Evolutionary conservation across 371 early-diverging fungal genomes (phyloP).

Genomic region (Aphelidium insulamus): DNA sequence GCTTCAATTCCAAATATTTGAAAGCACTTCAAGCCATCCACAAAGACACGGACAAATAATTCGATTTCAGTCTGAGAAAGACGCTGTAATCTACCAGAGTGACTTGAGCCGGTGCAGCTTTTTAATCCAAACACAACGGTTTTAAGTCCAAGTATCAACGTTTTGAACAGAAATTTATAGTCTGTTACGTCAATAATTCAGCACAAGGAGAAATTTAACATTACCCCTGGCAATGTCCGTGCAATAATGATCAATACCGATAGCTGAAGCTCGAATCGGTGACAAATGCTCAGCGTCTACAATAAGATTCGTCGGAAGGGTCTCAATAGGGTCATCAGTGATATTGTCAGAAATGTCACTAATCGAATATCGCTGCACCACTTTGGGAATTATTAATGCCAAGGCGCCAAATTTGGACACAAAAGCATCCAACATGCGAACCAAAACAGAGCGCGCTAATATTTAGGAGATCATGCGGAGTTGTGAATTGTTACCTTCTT

Average conservation of each 20-base stretch:
- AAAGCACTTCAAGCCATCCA: conserved; percentile 65
- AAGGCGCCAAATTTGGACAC: conserved; percentile 49
- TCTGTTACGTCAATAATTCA: too few species aligned
- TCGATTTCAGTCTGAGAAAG: conserved; percentile 4
- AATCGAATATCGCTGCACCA: too few species aligned
- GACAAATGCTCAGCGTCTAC: too few species aligned
- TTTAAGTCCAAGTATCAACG: conserved; percentile 61
- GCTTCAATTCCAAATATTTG: conserved; percentile 62
- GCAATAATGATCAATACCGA: too few species aligned
- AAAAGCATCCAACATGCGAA: conserved; percentile 65
- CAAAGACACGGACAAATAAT: conserved; percentile 34
- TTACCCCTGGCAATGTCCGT: too few species aligned
- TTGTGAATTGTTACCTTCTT: conserved; percentile 12
- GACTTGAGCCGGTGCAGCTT: too few species aligned
- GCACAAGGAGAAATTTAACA: conserved; percentile 22
- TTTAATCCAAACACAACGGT: conserved; percentile 50
- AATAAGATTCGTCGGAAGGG: too few species aligned
- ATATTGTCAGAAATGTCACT: too few species aligned
- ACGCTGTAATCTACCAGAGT: too few species aligned
- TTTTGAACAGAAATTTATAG: conserved; percentile 54
- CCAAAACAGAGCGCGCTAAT: conserved; percentile 48
- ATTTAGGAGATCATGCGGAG: neutral
- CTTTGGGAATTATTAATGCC: conserved; percentile 9
- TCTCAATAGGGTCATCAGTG: too few species aligned
- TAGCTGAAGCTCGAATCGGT: too few species aligned